These are phyloP conservation scores for Stephania cephalantha DNA, from an alignment of 164 flowering plant genomes.

Conservation along the genomic window DNA sequence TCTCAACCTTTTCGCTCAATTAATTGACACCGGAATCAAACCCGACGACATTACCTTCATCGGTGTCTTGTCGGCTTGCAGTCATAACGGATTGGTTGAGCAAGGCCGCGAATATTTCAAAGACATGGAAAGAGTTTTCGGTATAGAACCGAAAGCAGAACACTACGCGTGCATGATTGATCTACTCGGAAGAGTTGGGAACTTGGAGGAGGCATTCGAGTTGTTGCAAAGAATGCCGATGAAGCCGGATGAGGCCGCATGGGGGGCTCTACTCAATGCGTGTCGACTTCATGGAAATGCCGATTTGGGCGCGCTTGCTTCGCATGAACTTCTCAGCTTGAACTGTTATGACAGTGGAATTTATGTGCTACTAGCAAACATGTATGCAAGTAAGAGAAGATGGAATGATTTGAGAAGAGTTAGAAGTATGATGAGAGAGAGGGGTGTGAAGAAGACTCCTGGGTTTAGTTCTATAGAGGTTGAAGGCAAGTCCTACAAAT, in stretches of 20 bases:
- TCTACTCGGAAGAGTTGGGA: slow-evolving; percentile 43
- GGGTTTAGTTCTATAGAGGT: slow-evolving; percentile 45
- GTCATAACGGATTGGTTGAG: slow-evolving; percentile 39
- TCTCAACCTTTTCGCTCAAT: slow-evolving; percentile 31
- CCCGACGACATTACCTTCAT: slow-evolving; percentile 51
- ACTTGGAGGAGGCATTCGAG: slow-evolving; percentile 37
- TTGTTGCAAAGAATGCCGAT: slow-evolving; percentile 42
- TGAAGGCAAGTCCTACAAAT: slow-evolving; percentile 38
- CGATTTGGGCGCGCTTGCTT: slow-evolving; percentile 41
- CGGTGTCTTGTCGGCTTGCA: slow-evolving; percentile 50
- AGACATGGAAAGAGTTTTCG: slow-evolving; percentile 25
- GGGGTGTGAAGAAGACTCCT: slow-evolving; percentile 42
- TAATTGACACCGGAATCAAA: slow-evolving; percentile 21
- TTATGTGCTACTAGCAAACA: slow-evolving; percentile 37
- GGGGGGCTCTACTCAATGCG: slow-evolving; percentile 62
- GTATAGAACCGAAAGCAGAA: slow-evolving; percentile 38
- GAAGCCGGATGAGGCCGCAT: slow-evolving; percentile 42
- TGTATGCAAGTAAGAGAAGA: slow-evolving; percentile 32
- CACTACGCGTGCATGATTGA: slow-evolving; percentile 55
- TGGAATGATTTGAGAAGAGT: slow-evolving; percentile 51
- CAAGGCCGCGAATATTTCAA: slow-evolving; percentile 33
- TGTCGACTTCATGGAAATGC: slow-evolving; percentile 42
- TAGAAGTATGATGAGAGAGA: slow-evolving; percentile 41
- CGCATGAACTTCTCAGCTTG: slow-evolving; percentile 30
- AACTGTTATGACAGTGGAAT: slow-evolving; percentile 48